phyloP scores from a whole-genome alignment of 192 early-diverging fungal species.

The Coemansia sp. region DNA sequence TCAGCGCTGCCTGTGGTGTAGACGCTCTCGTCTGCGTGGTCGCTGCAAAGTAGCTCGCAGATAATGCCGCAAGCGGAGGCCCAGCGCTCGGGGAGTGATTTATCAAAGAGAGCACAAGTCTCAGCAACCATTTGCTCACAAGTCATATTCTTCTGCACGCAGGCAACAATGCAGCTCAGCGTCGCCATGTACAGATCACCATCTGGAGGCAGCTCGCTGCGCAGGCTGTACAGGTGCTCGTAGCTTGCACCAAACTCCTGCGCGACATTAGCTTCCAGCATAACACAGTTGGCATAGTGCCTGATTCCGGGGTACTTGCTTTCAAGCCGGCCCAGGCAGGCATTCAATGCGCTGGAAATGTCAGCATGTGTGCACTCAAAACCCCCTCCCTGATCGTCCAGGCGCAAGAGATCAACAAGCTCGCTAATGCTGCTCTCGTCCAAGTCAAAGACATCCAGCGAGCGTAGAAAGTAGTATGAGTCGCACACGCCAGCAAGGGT shows the following conservation, averaged over 20 bases:
- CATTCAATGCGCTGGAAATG: slow-evolving; percentile 20
- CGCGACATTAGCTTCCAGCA: slow-evolving; percentile 42
- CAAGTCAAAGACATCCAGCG: slow-evolving; percentile 24
- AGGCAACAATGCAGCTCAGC: slow-evolving; percentile 30
- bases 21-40: slow-evolving; percentile 11
- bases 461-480: slow-evolving; percentile 46
- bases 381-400: slow-evolving; percentile 9
- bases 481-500: slow-evolving; percentile 35
- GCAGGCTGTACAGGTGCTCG: slow-evolving; percentile 32
- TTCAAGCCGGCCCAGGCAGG: slow-evolving; percentile 35
- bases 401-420: slow-evolving; percentile 23
- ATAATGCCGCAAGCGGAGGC: slow-evolving; percentile 21
- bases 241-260: slow-evolving; percentile 37
- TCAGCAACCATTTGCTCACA: slow-evolving; percentile 18
- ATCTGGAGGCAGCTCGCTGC: slow-evolving; percentile 35
- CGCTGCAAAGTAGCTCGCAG: slow-evolving; percentile 29
- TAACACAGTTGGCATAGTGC: slow-evolving; percentile 34
- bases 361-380: slow-evolving; percentile 25
- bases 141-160: slow-evolving; percentile 23
- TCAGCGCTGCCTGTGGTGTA: not conserved
- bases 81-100: slow-evolving; percentile 16
- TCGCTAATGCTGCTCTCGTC: slow-evolving; percentile 24
- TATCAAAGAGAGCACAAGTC: slow-evolving; percentile 15
- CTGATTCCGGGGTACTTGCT: slow-evolving; percentile 37
- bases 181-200: slow-evolving; percentile 41